phyloP scores from a whole-genome alignment of 148 eudicot species.

The Silene conica region DNA sequence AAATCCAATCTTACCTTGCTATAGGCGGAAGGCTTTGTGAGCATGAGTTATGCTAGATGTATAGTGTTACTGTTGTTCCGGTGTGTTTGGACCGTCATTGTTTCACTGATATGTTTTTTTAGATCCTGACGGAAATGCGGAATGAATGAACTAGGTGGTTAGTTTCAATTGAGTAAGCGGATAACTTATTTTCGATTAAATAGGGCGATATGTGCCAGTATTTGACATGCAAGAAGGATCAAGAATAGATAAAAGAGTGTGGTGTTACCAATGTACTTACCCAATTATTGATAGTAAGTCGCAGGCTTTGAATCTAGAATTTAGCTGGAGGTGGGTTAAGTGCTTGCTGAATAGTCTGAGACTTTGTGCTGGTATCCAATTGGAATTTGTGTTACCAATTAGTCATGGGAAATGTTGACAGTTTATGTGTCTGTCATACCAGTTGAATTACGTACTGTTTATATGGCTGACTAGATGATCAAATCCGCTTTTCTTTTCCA shows the following conservation, averaged over 20 bases:
- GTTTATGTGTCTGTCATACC: not conserved
- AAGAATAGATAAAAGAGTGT: not conserved
- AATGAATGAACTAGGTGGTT: not conserved
- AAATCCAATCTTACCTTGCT: too few relatives aligned
- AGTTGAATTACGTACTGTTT: not conserved
- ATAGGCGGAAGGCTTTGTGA: too few relatives aligned
- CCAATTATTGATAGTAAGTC: not conserved
- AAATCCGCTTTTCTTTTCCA: constrained; percentile 24
- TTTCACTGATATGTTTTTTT: too few relatives aligned
- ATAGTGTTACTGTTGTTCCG: not conserved
- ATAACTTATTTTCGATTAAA: not conserved
- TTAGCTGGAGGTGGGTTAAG: too few relatives aligned
- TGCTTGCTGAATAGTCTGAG: not conserved
- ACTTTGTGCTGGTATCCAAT: not conserved
- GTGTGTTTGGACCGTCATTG: not conserved
- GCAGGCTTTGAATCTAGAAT: not conserved
- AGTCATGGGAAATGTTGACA: not conserved
- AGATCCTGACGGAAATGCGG: not conserved
- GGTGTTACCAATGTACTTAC: not conserved
- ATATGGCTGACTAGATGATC: not conserved
- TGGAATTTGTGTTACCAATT: not conserved
- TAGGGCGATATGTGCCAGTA: not conserved
- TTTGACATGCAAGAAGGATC: not conserved
- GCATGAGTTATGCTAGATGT: too few relatives aligned
- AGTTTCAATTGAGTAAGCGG: too few relatives aligned